Evolutionary conservation across 2,329 filamentous ascomycete genomes (phyloP).

Genomic region (Emydomyces testavorans): DNA sequence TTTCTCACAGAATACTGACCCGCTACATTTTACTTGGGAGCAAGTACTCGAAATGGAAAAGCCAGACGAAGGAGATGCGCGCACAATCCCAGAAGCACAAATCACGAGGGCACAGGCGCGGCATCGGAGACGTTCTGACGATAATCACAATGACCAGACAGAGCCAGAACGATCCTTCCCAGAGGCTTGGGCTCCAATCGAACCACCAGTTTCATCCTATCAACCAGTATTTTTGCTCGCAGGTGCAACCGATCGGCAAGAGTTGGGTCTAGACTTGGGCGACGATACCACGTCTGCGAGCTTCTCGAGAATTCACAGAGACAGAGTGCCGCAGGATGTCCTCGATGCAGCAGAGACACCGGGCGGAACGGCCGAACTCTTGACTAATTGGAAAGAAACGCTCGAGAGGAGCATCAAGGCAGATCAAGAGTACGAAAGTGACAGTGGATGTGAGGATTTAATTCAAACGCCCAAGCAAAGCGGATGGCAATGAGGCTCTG

Average conservation of each 20-base stretch:
- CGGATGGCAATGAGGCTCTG: background rate
- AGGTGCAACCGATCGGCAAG: conserved; percentile 72
- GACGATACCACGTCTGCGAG: conserved; percentile 46
- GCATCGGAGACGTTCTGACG: background rate
- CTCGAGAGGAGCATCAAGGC: conserved; percentile 34
- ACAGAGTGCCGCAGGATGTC: conserved; percentile 66
- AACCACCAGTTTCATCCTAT: conserved; percentile 29
- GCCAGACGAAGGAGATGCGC: conserved; percentile 14
- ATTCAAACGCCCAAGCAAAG: background rate
- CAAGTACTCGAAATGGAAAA: conserved; percentile 63
- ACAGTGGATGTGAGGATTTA: conserved; percentile 17
- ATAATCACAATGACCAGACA: background rate
- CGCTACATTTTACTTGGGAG: conserved; percentile 77
- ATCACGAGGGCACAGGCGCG: conserved; percentile 16
- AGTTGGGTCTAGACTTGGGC: conserved; percentile 47
- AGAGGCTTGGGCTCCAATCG: background rate
- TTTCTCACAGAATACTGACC: conserved; percentile 82
- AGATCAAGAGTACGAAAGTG: conserved; percentile 27
- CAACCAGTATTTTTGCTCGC: conserved; percentile 61
- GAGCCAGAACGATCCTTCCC: background rate
- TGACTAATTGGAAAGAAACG: conserved; percentile 59
- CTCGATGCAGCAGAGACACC: conserved; percentile 61
- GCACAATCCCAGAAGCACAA: conserved; percentile 24
- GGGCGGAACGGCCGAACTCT: conserved; percentile 70
- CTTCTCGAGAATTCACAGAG: conserved; percentile 3